Percentiles rank a stretch among this genome's conserved stretches.
phyloP scores from a whole-genome alignment of 371 early-diverging fungal species.

The Phascolomyces articulosus region DNA sequence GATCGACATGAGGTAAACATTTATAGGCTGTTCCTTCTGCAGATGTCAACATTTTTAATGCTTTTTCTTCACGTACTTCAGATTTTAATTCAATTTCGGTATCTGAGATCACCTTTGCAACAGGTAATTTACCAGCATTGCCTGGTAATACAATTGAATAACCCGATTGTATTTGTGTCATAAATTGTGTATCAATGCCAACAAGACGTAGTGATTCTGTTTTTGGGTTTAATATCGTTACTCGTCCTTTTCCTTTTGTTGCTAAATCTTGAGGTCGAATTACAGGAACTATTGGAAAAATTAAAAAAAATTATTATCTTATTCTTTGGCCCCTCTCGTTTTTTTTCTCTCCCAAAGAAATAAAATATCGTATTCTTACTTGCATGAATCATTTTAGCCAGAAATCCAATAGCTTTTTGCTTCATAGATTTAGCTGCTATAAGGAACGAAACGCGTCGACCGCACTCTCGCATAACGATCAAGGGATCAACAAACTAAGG shows the following conservation, averaged over 20 bases:
- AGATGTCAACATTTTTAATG: constrained; percentile 61
- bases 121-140: constrained; percentile 59
- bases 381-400: constrained; percentile 74
- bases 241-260: constrained; percentile 64
- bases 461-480: constrained; percentile 80
- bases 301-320: neutral
- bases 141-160: constrained; percentile 59
- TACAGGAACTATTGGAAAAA: constrained; percentile 79
- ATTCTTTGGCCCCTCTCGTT: neutral
- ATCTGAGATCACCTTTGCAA: constrained; percentile 78
- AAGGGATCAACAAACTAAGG: constrained; percentile 91
- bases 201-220: constrained; percentile 63
- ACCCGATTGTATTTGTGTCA: constrained; percentile 60
- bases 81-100: constrained; percentile 66
- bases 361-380: constrained; percentile 46
- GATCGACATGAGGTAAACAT: constrained; percentile 88
- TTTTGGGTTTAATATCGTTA: constrained; percentile 64
- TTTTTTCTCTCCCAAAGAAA: neutral
- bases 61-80: constrained; percentile 70
- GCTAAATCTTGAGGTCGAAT: constrained; percentile 87
- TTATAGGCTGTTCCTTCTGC: constrained; percentile 73
- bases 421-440: constrained; percentile 90
- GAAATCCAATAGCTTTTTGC: constrained; percentile 80
- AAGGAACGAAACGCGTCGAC: constrained; percentile 83
- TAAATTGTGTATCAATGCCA: constrained; percentile 74